Evolutionary conservation across 306 rosid genomes (phyloP).

Genomic region (Prinsepia uniflora): DNA sequence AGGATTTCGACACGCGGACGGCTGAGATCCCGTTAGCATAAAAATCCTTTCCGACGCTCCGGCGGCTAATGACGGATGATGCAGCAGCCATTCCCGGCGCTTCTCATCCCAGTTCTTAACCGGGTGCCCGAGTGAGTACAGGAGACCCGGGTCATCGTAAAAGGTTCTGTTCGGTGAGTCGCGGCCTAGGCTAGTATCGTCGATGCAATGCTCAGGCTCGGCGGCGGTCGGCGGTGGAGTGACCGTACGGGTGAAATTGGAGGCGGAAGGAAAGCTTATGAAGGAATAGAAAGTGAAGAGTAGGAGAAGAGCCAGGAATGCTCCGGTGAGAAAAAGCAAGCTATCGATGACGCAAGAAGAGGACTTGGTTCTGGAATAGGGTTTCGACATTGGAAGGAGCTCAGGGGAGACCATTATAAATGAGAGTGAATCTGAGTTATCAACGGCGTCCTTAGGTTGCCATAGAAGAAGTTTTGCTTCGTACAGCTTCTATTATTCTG

Average conservation of each 20-base stretch:
- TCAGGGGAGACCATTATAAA: constrained; percentile 46
- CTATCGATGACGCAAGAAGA: constrained; percentile 41
- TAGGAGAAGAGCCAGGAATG: constrained; percentile 46
- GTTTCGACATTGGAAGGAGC: constrained; percentile 45
- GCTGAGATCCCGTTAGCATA: constrained; percentile 76
- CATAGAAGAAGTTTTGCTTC: not conserved
- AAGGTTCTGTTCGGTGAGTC: constrained; percentile 55
- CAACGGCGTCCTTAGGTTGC: not conserved
- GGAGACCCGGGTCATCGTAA: constrained; percentile 60
- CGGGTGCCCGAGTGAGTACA: constrained; percentile 52
- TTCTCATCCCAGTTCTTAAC: constrained; percentile 67
- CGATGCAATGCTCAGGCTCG: constrained; percentile 5
- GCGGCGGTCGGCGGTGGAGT: not conserved
- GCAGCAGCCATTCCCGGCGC: constrained; percentile 53
- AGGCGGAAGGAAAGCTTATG: constrained; percentile 28
- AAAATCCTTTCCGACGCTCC: constrained; percentile 34
- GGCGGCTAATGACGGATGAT: constrained; percentile 46
- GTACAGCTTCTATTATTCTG: not conserved
- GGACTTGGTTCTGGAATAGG: constrained; percentile 35
- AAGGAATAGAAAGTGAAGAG: constrained; percentile 55
- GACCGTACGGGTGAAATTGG: constrained; percentile 2
- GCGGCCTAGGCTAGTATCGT: not conserved
- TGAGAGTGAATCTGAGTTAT: not conserved
- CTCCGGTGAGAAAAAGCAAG: constrained; percentile 57
- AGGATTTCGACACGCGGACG: constrained; percentile 57